A percentile compares a stretch with the other conserved stretches of the same genome.
These are phyloP conservation scores for Suillus decipiens DNA, from an alignment of 768 basidiomycete species.

Conservation along the genomic window DNA sequence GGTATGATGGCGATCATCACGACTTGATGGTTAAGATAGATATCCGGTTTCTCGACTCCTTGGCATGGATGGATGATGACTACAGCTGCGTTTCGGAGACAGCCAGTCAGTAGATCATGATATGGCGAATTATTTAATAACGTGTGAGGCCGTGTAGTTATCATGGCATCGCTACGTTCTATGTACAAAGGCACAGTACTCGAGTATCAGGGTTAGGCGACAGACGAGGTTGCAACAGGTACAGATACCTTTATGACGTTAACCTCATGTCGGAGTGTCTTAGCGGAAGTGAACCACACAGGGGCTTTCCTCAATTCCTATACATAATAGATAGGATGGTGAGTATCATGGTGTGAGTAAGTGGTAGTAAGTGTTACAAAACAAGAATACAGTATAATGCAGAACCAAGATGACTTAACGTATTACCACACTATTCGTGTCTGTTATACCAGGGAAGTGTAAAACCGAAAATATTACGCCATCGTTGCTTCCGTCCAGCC, in stretches of 20 bases:
- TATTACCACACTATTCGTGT: not conserved
- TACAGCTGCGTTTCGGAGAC: not conserved
- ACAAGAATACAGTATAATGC: slow-evolving; percentile 1
- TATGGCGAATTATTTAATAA: not conserved
- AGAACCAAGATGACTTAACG: not conserved
- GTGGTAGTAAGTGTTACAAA: slow-evolving; percentile 4
- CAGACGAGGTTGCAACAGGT: not conserved
- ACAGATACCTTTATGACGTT: not conserved
- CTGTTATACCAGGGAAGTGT: not conserved
- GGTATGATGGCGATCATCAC: not conserved
- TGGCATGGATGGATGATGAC: not conserved
- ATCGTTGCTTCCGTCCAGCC: not conserved
- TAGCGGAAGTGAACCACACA: not conserved
- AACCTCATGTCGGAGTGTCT: not conserved
- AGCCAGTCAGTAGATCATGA: not conserved
- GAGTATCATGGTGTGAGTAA: slow-evolving; percentile 1
- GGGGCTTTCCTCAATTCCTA: no score
- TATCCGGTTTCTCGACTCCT: not conserved
- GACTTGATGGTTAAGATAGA: not conserved
- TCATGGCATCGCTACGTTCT: not conserved
- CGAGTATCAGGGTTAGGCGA: not conserved
- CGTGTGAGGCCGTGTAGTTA: not conserved
- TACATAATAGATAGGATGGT: slow-evolving; percentile 1
- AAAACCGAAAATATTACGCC: not conserved
- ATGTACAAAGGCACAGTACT: not conserved